These are phyloP conservation scores for Pueraria montana DNA, from an alignment of 306 rosid genomes.

Conservation along the genomic window DNA sequence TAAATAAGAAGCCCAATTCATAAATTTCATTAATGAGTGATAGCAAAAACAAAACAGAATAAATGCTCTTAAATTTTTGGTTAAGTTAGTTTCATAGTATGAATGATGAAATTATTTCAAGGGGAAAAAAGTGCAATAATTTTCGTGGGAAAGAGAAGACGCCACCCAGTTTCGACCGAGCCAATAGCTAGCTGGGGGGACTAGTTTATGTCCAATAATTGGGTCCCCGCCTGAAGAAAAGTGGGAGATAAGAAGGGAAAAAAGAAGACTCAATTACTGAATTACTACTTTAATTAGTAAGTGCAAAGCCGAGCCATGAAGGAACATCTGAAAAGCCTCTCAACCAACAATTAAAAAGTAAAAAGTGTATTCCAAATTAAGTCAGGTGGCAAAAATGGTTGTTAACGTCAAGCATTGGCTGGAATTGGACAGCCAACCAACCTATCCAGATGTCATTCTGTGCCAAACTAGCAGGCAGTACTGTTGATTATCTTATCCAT, in stretches of 20 bases:
- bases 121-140: neutral
- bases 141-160: neutral
- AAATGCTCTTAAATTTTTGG: neutral
- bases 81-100: too few relatives aligned
- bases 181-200: slow-evolving; percentile 5
- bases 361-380: neutral
- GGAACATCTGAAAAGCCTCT: neutral
- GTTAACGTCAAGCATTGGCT: neutral
- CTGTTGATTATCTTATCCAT: neutral
- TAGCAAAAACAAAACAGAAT: neutral
- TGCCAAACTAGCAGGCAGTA: too few relatives aligned
- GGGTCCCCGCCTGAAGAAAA: neutral
- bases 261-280: neutral
- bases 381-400: neutral
- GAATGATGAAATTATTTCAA: too few relatives aligned
- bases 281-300: neutral
- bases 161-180: slow-evolving; percentile 12
- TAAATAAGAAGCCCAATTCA: neutral
- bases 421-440: neutral
- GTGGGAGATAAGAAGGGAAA: neutral
- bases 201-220: neutral
- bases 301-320: neutral
- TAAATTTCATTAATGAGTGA: neutral
- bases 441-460: neutral
- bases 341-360: neutral